Base-by-base conservation (phyloP, 805 yeast genomes). In the Cyberlindnera euphorbiiphila region DNA sequence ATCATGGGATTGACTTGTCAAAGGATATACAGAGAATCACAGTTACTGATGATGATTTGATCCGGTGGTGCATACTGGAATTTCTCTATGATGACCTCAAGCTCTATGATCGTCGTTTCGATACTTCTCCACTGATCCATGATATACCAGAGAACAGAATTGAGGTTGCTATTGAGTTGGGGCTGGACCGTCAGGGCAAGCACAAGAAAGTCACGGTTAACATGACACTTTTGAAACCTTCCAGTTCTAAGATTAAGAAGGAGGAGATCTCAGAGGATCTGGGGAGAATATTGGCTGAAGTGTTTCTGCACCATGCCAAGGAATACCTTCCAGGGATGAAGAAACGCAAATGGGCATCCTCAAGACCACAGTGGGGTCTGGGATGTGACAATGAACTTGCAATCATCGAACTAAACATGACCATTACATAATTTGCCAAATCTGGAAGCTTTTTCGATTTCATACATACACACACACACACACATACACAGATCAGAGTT, bases 331-430 rank as follows among this genome's bases (percentile, higher is more conserved):
- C n/a, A n/a, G n/a, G n/a, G 7, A 35, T 27, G 5, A 33, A 27
- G 28, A 38, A 39, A 18, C 40, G 37, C 30, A 44, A 30, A 31
- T 42, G 44, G 33, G 15, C 38, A 12, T 35, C 44, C 12, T 22
- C 40, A 9, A 37, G 45, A 29, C 54, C 56, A 10, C 39, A 37
- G n/a, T 51, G 56, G 56, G 47, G 53, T 12, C 19, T 48, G 6
- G 56, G 56, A 2, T 34, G 34, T 11, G 47, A 46, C 24, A 40
- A 51, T 26, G 54, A 51, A 19, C 30, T 51, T n/a, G 22, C 44
- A 3, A 39, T 51, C n/a, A 12, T 47, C n/a, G 33, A 32, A 4
- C 25, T 51, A 27, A 20, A 39, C 1, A 36, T 45, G 14, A 25
- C 22, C 4, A 21, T 45, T 9, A 13, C 26, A 14, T 39, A 38